These are phyloP conservation scores for Bipolaris bicolor DNA, from an alignment of 2,329 filamentous ascomycete species.

Conservation along the genomic window DNA sequence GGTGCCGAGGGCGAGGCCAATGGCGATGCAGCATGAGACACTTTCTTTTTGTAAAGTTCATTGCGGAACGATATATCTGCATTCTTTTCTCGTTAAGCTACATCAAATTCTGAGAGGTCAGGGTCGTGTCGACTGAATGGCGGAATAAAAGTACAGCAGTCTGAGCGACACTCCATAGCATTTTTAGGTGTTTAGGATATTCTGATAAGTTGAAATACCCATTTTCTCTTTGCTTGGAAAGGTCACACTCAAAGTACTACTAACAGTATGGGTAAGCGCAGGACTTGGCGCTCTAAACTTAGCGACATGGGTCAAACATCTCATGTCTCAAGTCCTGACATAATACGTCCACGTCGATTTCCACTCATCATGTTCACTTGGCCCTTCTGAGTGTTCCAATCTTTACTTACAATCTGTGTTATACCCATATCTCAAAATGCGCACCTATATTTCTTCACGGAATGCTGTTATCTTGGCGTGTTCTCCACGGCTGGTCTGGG, in stretches of 20 bases:
- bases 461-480: background rate
- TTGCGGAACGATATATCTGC: background rate
- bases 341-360: constrained; percentile 2
- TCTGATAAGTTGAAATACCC: constrained; percentile 26
- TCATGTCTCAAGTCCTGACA: constrained; percentile 24
- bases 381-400: background rate
- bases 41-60: background rate
- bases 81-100: background rate
- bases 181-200: constrained; percentile 34
- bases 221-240: constrained; percentile 12
- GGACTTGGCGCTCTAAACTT: constrained; percentile 20
- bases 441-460: background rate
- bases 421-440: background rate
- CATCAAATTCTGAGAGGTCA: background rate
- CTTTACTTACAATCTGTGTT: background rate
- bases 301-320: constrained; percentile 19
- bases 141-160: constrained; percentile 1
- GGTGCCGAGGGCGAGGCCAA: constrained; percentile 36
- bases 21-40: constrained; percentile 30
- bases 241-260: background rate
- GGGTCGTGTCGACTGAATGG: background rate
- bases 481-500: constrained; percentile 9
- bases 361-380: background rate
- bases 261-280: constrained; percentile 13
- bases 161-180: constrained; percentile 18